Evolutionary conservation across 106 monocot genomes (phyloP), one percentile per base, ranked within the genome.

Genomic region (Apostasia shenzhenica): DNA sequence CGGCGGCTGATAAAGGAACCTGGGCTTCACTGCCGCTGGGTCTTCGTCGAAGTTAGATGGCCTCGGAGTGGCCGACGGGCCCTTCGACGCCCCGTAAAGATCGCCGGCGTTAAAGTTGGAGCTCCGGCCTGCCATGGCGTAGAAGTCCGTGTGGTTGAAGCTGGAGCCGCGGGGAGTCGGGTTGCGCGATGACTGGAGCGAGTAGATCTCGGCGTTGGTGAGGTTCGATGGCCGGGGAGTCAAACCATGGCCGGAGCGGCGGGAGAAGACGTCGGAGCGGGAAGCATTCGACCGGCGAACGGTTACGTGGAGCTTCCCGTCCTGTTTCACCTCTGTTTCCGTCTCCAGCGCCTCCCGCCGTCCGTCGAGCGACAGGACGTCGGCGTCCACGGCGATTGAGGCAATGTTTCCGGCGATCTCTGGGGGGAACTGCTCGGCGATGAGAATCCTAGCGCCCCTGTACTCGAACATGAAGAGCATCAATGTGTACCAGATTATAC

Each of bases 171-270:
- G 54, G 5, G 94, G 94, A 0, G 94, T 94, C 7, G 95, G 95
- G 59, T 97, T 97, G 6, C 95, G 63, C 12, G 95, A 97, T 9
- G 92, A 92, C 82, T 92, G 92, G 59, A 97, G 77, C 38, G 92
- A 92, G 74, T 97, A 97, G 68, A 97, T 97, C 81, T 97, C 95
- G 11, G 92, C 95, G 84, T 97, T 97, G 66, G 95, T 92, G 57
- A 97, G 86, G 73, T 97, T 97, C 5, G 92, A 92, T 8, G 95
- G 89, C 11, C 95, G 67, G 1, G 95, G 92, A 1, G 95, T 97
- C 1, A 88, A 88, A 1, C 94, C 94, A 64, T 76, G 74, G 0
- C 66, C 66, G 48, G 91, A 95, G 13, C 91, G 67, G 37, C 94
- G 73, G 1, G 94, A 91, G 77, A 81, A 95, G 62, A 95, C 64